phyloP scores from a whole-genome alignment of 2,329 filamentous ascomycete species.

The Aspergillus spinulosporus region DNA sequence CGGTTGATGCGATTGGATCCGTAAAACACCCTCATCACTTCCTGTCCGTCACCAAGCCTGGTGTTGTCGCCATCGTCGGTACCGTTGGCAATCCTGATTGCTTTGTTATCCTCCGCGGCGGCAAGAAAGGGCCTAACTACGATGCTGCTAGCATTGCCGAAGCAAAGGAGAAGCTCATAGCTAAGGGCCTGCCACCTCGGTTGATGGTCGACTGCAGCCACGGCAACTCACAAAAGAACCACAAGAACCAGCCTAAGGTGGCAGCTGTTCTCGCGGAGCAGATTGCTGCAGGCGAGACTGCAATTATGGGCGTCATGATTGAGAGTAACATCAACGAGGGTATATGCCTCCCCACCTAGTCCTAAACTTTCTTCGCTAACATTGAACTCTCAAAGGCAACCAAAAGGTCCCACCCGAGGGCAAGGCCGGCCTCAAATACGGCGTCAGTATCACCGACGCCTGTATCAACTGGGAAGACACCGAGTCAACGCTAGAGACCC shows the following conservation, averaged over 20 bases:
- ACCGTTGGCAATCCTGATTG: constrained; percentile 95
- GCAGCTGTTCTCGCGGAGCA: constrained; percentile 79
- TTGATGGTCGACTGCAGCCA: constrained; percentile 99
- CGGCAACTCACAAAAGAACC: constrained; percentile 92
- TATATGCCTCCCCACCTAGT: constrained; percentile 39
- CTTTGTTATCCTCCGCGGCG: constrained; percentile 92
- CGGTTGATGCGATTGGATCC: constrained; percentile 92
- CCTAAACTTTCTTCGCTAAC: constrained; percentile 9
- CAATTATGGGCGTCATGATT: constrained; percentile 98
- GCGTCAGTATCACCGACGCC: constrained; percentile 94
- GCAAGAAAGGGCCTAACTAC: constrained; percentile 91
- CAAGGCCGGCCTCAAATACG: constrained; percentile 81
- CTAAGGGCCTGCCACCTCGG: constrained; percentile 70
- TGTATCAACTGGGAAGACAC: constrained; percentile 96
- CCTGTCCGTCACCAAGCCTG: constrained; percentile 94
- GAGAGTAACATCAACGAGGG: constrained; percentile 96
- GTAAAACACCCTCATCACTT: constrained; percentile 94
- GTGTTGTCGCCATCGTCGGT: constrained; percentile 89
- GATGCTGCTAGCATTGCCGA: constrained; percentile 80
- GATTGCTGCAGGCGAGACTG: constrained; percentile 77
- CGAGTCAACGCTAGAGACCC: constrained; percentile 69
- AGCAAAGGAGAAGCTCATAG: constrained; percentile 74
- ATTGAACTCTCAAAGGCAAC: constrained; percentile 52
- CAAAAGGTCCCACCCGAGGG: constrained; percentile 92
- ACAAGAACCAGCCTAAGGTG: constrained; percentile 96